Conservation (phyloP, 2,329 filamentous ascomycete genomes). For the Monilinia polystroma region DNA sequence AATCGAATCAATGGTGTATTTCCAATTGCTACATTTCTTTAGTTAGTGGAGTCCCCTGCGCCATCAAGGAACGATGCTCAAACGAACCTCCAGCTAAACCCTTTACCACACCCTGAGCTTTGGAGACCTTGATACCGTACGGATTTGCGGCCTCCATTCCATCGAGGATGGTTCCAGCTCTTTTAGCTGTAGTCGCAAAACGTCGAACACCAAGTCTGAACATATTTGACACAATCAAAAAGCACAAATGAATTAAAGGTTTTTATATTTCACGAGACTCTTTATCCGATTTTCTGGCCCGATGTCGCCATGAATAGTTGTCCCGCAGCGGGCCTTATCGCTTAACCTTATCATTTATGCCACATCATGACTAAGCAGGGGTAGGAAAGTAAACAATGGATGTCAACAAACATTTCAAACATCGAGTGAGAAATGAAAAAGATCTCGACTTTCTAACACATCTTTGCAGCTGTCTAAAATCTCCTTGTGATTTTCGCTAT, state of each 20-base stretch:
- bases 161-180: slow-evolving; percentile 47
- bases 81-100: slow-evolving; percentile 64
- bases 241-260: neutral
- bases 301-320: slow-evolving; percentile 12
- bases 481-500: neutral
- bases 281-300: slow-evolving; percentile 11
- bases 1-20: slow-evolving; percentile 94
- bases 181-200: slow-evolving; percentile 55
- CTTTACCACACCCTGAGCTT: slow-evolving; percentile 64
- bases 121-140: slow-evolving; percentile 62
- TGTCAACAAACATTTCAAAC: slow-evolving; percentile 21
- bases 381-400: slow-evolving; percentile 22
- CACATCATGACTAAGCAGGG: slow-evolving; percentile 19
- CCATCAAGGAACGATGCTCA: slow-evolving; percentile 2
- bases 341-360: slow-evolving; percentile 12
- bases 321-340: slow-evolving; percentile 20
- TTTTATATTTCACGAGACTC: slow-evolving; percentile 2
- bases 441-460: neutral
- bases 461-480: neutral
- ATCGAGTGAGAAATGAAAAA: slow-evolving; percentile 10
- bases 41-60: slow-evolving; percentile 27
- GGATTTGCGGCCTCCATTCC: slow-evolving; percentile 51
- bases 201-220: slow-evolving; percentile 55
- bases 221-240: slow-evolving; percentile 44
- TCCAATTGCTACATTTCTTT: slow-evolving; percentile 70